A percentile compares a stretch with the other conserved stretches of the same genome.
Conservation (phyloP, 1,139 yeast species). For the Saccharomyces hybrid region DNA sequence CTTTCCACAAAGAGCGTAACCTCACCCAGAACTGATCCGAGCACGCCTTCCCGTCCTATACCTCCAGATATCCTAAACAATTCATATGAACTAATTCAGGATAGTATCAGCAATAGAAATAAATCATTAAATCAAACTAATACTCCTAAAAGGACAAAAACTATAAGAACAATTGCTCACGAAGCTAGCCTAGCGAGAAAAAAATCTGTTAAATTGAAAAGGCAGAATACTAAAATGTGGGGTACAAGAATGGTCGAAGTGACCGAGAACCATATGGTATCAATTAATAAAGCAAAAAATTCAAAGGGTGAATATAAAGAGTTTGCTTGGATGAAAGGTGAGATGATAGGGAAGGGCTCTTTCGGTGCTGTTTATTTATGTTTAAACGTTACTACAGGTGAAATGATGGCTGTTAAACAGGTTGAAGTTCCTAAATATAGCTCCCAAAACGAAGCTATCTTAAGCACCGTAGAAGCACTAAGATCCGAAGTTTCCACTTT, state of each 20-base stretch:
- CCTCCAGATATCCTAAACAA: neutral
- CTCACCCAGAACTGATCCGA: constrained; percentile 6
- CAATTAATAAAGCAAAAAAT: constrained; percentile 40
- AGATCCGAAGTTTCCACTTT: constrained; percentile 89
- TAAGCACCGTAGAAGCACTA: constrained; percentile 65
- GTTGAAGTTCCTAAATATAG: constrained; percentile 57
- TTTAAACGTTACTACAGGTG: constrained; percentile 92
- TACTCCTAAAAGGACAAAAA: constrained; percentile 55
- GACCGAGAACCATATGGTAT: constrained; percentile 55
- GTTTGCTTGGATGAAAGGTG: constrained; percentile 98
- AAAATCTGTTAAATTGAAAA: constrained; percentile 37
- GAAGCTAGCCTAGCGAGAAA: constrained; percentile 70
- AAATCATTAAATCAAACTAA: constrained; percentile 8
- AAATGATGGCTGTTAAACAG: constrained; percentile 97
- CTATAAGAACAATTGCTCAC: constrained; percentile 84
- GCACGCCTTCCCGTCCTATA: neutral
- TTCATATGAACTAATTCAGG: neutral
- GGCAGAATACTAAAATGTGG: constrained; percentile 95
- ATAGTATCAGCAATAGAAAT: neutral
- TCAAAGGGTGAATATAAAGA: constrained; percentile 63
- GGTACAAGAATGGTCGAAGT: constrained; percentile 91
- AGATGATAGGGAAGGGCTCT: constrained; percentile 90
- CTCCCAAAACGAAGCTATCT: constrained; percentile 38
- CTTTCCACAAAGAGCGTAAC: constrained; percentile 9
- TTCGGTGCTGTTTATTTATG: constrained; percentile 95